Evolutionary conservation across 148 eudicot genomes (phyloP).

Genomic region (Talinum fruticosum): DNA sequence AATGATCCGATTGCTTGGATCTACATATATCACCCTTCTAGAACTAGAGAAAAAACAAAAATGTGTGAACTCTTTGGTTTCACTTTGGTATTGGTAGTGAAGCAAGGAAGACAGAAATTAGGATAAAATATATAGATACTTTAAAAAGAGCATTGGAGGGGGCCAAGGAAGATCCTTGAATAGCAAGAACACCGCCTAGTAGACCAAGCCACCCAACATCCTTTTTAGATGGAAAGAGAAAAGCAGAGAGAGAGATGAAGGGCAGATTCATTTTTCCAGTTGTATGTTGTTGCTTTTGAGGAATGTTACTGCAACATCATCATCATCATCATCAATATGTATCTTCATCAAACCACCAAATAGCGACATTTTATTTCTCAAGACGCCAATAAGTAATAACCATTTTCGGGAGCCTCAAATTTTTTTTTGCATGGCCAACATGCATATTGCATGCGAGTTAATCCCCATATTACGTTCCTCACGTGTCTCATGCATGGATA

Average conservation of each 20-base stretch:
- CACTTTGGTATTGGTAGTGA: neutral
- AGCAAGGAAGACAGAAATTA: neutral
- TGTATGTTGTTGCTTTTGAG: constrained; percentile 63
- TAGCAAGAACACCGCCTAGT: constrained; percentile 40
- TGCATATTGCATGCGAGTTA: constrained; percentile 30
- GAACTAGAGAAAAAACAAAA: too few species aligned
- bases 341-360: neutral
- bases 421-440: constrained; percentile 40
- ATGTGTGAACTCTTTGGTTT: neutral
- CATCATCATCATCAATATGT: constrained; percentile 17
- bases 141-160: constrained; percentile 36
- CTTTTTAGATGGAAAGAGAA: constrained; percentile 31
- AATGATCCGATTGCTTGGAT: too few species aligned
- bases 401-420: constrained; percentile 5
- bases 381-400: constrained; percentile 10
- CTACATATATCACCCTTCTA: too few species aligned
- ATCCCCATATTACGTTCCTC: constrained; percentile 30
- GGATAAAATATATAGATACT: constrained; percentile 14
- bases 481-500: constrained; percentile 39
- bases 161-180: constrained; percentile 43
- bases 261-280: constrained; percentile 36
- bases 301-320: constrained; percentile 42
- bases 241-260: constrained; percentile 5
- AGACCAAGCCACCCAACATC: constrained; percentile 39
- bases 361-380: neutral